Evolutionary conservation across 352 stramenopile genomes (phyloP), one percentile per base, ranked within the genome.

Genomic region (Peronosclerospora sorghi): DNA sequence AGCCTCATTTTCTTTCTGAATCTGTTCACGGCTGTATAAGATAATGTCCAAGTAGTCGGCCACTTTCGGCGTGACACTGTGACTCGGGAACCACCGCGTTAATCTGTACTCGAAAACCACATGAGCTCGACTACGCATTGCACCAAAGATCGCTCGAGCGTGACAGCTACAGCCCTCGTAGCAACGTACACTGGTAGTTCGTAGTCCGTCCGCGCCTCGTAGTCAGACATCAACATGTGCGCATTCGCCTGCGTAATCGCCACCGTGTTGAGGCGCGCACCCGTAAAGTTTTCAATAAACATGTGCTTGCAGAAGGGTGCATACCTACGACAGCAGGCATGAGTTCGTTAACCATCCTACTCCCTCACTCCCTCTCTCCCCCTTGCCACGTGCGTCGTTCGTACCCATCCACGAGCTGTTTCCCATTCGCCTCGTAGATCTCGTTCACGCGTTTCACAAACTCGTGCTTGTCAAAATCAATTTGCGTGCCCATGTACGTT

Each of bases 301-400:
- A 98, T 43, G 68, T 98, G 95, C 77, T 98, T 98, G 74, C 95
- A 98, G 71, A 98, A 98, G 23, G 95, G 90, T 41, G 95, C 95
- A 59, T 98, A 98, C 17, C 88, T 95, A 26, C 35, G 8, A 8
- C n/a, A n/a, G n/a, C n/a, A n/a, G n/a, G n/a, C n/a, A n/a, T n/a
- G n/a, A n/a, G n/a, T n/a, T n/a, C n/a, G n/a, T n/a, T n/a, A n/a
- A n/a, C n/a, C n/a, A n/a, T n/a, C n/a, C n/a, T n/a, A n/a, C n/a
- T n/a, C n/a, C n/a, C n/a, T n/a, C n/a, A n/a, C n/a, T n/a, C n/a
- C n/a, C n/a, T n/a, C n/a, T n/a, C n/a, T n/a, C n/a, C n/a, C 8
- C 4, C 15, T 9, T 10, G 28, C 5, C 26, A 3, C 9, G 8
- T 34, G 4, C 20, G 12, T 3, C 2, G 6, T 18, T 12, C 45